A percentile compares a stretch with the other conserved stretches of the same genome.
Evolutionary conservation across 129 eudicot species (phyloP).

Genomic region (Centella asiatica): DNA sequence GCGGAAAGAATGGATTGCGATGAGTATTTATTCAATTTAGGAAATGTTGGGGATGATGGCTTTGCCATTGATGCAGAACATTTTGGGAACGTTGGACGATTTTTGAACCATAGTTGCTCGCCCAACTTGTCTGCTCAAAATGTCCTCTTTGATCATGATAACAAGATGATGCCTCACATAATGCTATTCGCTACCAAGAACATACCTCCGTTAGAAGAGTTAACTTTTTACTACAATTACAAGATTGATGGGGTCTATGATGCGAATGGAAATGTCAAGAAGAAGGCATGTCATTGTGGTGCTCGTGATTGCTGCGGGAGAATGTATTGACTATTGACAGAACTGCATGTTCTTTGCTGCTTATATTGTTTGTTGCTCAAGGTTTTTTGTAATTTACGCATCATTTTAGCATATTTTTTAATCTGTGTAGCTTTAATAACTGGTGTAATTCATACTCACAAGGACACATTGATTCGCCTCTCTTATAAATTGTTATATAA

Average conservation of each 20-base stretch:
- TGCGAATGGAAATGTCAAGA: slow-evolving; percentile 26
- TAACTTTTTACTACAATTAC: slow-evolving; percentile 31
- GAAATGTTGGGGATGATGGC: slow-evolving; percentile 13
- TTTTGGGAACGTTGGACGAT: slow-evolving; percentile 38
- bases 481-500: too few species aligned
- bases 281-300: slow-evolving; percentile 29
- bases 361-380: background rate
- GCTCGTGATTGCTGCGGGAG: slow-evolving; percentile 20
- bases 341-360: background rate
- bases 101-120: slow-evolving; percentile 44
- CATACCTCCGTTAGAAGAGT: slow-evolving; percentile 28
- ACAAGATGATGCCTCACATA: slow-evolving; percentile 30
- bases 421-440: too few species aligned
- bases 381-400: background rate
- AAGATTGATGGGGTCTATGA: slow-evolving; percentile 21
- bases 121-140: slow-evolving; percentile 39
- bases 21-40: slow-evolving; percentile 32
- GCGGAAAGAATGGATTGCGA: slow-evolving; percentile 15
- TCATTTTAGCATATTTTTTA: background rate
- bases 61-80: slow-evolving; percentile 32
- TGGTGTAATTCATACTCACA: too few species aligned
- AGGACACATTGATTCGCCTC: too few species aligned
- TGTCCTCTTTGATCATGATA: slow-evolving; percentile 32
- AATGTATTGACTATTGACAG: slow-evolving; percentile 21
- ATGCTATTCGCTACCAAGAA: slow-evolving; percentile 35